Evolutionary conservation across 1,139 yeast genomes (phyloP).

Genomic region (Hansenula anomala): DNA sequence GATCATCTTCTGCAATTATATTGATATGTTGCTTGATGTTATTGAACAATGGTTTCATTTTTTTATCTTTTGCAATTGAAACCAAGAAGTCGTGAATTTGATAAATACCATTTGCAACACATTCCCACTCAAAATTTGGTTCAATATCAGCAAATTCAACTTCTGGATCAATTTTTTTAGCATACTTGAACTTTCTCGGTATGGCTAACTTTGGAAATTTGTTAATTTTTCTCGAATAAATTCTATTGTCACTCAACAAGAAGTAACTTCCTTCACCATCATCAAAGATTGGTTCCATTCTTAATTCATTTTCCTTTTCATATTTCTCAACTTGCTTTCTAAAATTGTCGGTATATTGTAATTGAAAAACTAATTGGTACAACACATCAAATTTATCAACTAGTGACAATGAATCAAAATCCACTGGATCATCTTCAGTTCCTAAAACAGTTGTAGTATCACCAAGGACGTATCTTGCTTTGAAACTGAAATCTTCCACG

Average conservation of each 20-base stretch:
- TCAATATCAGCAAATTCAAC: slow-evolving; percentile 21
- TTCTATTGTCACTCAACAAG: slow-evolving; percentile 22
- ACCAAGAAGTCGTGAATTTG: slow-evolving; percentile 20
- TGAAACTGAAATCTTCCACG: slow-evolving; percentile 38
- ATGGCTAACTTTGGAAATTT: slow-evolving; percentile 13
- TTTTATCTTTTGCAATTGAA: slow-evolving; percentile 16
- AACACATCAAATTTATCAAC: slow-evolving; percentile 43
- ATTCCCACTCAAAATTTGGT: slow-evolving; percentile 34
- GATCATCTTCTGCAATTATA: slow-evolving; percentile 26
- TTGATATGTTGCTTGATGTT: slow-evolving; percentile 18
- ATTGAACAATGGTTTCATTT: slow-evolving; percentile 17
- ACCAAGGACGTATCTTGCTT: slow-evolving; percentile 43
- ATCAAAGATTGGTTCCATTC: slow-evolving; percentile 27
- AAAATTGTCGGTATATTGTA: slow-evolving; percentile 27
- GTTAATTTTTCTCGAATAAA: slow-evolving; percentile 23
- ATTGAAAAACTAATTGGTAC: slow-evolving; percentile 33
- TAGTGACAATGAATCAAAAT: slow-evolving; percentile 36
- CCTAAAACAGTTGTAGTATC: slow-evolving; percentile 24
- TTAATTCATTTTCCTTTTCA: slow-evolving; percentile 23
- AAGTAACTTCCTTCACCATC: slow-evolving; percentile 19
- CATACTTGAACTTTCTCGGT: slow-evolving; percentile 32
- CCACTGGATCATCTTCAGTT: slow-evolving; percentile 21
- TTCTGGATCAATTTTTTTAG: slow-evolving; percentile 29
- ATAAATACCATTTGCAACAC: slow-evolving; percentile 29
- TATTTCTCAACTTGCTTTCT: slow-evolving; percentile 29